Evolutionary conservation across 75 land plant species (phyloP), one percentile per base, ranked within the genome.

Genomic region (Pinus tabuliformis): DNA sequence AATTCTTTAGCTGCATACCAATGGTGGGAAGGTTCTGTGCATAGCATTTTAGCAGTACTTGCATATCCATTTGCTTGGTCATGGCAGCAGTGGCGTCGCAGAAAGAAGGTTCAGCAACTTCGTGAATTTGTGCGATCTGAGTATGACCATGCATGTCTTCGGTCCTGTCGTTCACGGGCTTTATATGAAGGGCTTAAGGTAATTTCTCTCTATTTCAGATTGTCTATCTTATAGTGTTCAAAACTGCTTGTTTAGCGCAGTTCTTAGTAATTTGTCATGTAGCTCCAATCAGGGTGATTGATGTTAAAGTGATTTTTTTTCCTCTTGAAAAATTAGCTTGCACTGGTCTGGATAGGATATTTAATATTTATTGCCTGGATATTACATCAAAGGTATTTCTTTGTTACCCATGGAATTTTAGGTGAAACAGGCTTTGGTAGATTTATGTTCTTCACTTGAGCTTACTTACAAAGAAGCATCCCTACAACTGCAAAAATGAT

Each of bases 11-110:
- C 98, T 74, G 76, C 96, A 62, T 97, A 95, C 76, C 99, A 97
- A 26, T 97, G 99, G 99, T 97, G 99, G 99, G 99, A 97, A 73
- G 99, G 99, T n/a, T 86, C 99, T 49, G 85, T 97, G 21, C 84
- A 97, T 73, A 93, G 88, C 77, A 95, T 97, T 73, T 85, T 92
- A 6, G 84, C 89, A 26, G 68, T 92, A 65, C 81, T 92, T 63
- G 95, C 92, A 56, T 97, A 95, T 84, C 99, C 99, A 11, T 77
- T 95, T 77, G 98, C 98, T 56, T 97, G 98, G 95, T 91, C 95
- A 58, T 97, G 99, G 99, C 95, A 86, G 81, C 98, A 97, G 62
- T 97, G 99, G 99, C 89, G 99, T 17, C 81, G 98, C 37, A 93
- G 89, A 62, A 86, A 86, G 76, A 97, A 95, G 84, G 76, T 97